Evolutionary conservation across 2,329 filamentous ascomycete species (phyloP).

Genomic region (Arthrobotrys sphaeroides): DNA sequence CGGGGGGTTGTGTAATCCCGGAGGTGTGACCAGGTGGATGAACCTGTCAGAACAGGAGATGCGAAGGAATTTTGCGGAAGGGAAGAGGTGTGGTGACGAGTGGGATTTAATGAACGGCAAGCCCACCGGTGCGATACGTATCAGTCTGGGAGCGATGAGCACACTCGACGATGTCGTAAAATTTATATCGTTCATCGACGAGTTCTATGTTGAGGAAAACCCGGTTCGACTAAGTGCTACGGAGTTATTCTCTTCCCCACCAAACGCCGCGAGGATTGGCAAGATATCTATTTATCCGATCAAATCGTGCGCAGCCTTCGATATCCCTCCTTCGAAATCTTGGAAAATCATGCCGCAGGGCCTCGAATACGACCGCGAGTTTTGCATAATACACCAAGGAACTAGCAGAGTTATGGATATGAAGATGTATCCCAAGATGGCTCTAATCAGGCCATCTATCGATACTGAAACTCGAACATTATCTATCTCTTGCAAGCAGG

Average conservation of each 20-base stretch:
- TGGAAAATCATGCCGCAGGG: constrained; percentile 87
- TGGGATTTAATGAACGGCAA: constrained; percentile 84
- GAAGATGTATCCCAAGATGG: constrained; percentile 79
- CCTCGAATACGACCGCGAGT: constrained; percentile 92
- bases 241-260: constrained; percentile 52
- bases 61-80: constrained; percentile 82
- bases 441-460: constrained; percentile 77
- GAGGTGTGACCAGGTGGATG: constrained; percentile 79
- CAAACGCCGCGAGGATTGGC: constrained; percentile 37
- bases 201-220: constrained; percentile 71
- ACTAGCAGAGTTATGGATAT: constrained; percentile 86
- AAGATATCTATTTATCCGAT: constrained; percentile 69
- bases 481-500: constrained; percentile 66
- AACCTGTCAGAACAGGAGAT: constrained; percentile 81
- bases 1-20: constrained; percentile 90
- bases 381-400: constrained; percentile 89
- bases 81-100: constrained; percentile 83
- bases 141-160: constrained; percentile 91
- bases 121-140: constrained; percentile 84
- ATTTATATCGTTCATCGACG: constrained; percentile 76
- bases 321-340: constrained; percentile 69
- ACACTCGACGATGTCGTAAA: constrained; percentile 75
- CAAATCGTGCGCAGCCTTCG: constrained; percentile 88
- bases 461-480: constrained; percentile 76
- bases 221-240: background rate